Evolutionary conservation across 83 land plant genomes (phyloP).

Genomic region (Picea engelmannii): DNA sequence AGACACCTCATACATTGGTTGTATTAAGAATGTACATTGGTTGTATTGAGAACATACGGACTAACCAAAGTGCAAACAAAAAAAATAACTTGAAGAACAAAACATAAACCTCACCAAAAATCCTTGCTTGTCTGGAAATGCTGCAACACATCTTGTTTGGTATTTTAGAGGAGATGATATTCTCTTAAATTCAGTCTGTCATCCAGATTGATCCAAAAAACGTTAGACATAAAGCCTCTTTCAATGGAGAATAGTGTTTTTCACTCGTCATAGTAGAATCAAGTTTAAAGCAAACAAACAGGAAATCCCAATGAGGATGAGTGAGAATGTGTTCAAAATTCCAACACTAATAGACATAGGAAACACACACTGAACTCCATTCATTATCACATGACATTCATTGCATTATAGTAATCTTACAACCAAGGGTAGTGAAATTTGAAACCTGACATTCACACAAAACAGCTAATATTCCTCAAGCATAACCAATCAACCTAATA

Average conservation of each 20-base stretch:
- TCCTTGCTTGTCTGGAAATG: constrained; percentile 96
- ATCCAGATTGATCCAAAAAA: not conserved
- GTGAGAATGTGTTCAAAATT: not conserved
- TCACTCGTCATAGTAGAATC: not conserved
- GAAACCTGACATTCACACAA: constrained; percentile 1
- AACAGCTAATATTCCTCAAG: constrained; percentile 3
- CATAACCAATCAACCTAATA: not conserved
- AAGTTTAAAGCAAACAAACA: not conserved
- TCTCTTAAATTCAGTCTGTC: constrained; percentile 84
- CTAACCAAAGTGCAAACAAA: not conserved
- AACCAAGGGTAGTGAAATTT: not conserved
- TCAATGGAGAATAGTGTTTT: too few relatives aligned
- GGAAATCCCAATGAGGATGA: not conserved
- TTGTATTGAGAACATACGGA: not conserved
- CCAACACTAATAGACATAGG: not conserved
- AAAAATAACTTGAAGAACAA: not conserved
- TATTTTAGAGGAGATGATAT: constrained; percentile 86
- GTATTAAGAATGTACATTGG: not conserved
- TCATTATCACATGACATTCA: not conserved
- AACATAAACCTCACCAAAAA: constrained; percentile 62
- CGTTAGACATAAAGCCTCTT: not conserved
- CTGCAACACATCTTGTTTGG: constrained; percentile 90
- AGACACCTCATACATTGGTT: too few relatives aligned
- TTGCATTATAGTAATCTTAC: not conserved
- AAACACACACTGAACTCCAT: not conserved